Percentiles rank a stretch among this genome's conserved stretches.
Conservation (phyloP, 176 grass and related monocot species). For the Echinochloa phyllopogon region DNA sequence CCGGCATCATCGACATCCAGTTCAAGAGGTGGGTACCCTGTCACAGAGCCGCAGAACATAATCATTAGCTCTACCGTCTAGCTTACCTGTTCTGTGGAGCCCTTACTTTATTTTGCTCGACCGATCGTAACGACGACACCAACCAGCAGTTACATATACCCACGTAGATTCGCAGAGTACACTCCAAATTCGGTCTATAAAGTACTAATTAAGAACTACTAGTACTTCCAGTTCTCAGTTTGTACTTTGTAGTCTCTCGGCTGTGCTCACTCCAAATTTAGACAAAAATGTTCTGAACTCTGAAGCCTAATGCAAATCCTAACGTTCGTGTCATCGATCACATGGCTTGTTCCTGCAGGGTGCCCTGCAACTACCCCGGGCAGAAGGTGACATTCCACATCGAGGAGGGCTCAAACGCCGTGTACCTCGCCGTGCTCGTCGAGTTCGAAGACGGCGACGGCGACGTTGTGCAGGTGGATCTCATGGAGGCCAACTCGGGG, state of each 20-base stretch:
- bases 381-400: conserved; percentile 66
- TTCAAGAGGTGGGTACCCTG: conserved; percentile 53
- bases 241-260: neutral
- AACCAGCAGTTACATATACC: conserved; percentile 16
- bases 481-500: conserved; percentile 56
- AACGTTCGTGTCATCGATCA: neutral
- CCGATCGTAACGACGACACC: conserved; percentile 6
- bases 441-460: conserved; percentile 77
- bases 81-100: conserved; percentile 2
- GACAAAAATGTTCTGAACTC: neutral
- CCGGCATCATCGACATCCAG: conserved; percentile 67
- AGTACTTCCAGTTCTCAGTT: neutral
- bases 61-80: neutral
- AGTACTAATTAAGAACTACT: neutral
- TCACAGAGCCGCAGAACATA: neutral
- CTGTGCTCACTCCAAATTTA: neutral
- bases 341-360: conserved; percentile 38
- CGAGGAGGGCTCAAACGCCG: conserved; percentile 74
- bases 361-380: conserved; percentile 61
- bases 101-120: conserved; percentile 16
- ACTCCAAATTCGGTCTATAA: no score
- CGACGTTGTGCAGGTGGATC: conserved; percentile 58
- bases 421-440: conserved; percentile 69
- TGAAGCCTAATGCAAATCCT: neutral
- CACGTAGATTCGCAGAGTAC: conserved; percentile 32